Evolutionary conservation across 768 basidiomycete species (phyloP), one percentile per base, ranked within the genome.

Genomic region (Pleurotus eryngii): DNA sequence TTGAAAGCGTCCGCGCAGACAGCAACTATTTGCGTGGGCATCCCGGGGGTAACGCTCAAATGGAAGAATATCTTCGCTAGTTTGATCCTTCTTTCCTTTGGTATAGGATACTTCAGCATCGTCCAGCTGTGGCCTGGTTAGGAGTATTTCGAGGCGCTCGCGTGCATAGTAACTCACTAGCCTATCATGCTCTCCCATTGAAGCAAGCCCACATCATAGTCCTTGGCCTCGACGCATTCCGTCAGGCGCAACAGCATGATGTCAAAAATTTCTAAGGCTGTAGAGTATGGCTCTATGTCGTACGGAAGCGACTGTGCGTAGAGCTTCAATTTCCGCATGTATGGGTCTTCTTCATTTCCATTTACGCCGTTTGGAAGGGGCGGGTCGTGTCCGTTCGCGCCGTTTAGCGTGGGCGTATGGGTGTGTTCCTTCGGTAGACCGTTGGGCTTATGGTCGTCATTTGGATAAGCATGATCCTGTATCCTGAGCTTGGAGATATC

Each of bases 101-200:
- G 90, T 64, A 95, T 86, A 37, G 90, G 92, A 66, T 93, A 94
- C 66, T 92, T 90, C 68, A 95, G 80, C 76, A 86, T 86, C 46
- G 74, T 70, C 91, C 92, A 94, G 66, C 90, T 92, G 63, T 20
- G 35, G 55, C 35, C 42, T 47, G 59, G 55, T 50, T 55, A n/a
- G 46, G 49, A 14, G 22, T 27, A 15, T 30, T 45, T 49, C 54
- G 57, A 46, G 50, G 46, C 20, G 35, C 54, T 57, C 38, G 48
- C 38, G 22, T 40, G 56, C 26, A 54, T 11, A 43, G 46, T 56
- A 15, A 81, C 87, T 62, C 68, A 89, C 86, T 89, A 84, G 49
- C 77, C 78, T 49, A 89, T 65, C 85, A 90, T 86, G 64, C 80
- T 81, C 65, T 87, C 91, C 90, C 90, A 87, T 74, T 91, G 88